Conservation (phyloP, 768 basidiomycete species). For the Hygrophorus pudorinus region DNA sequence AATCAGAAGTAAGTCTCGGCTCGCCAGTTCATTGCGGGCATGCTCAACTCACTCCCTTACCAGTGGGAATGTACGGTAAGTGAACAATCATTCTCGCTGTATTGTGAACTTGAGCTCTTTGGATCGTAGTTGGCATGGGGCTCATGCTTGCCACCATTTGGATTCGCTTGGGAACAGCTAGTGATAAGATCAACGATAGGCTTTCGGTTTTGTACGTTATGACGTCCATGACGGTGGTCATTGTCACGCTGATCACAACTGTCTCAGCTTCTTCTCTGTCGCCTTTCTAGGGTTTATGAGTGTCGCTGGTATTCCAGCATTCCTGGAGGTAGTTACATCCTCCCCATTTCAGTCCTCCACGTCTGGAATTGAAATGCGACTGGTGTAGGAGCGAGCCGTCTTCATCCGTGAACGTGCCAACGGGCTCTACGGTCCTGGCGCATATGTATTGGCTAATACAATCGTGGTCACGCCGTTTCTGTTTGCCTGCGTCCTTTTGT, state of each 20-base stretch:
- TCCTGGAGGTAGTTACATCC: constrained; percentile 20
- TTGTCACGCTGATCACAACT: neutral
- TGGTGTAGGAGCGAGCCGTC: constrained; percentile 44
- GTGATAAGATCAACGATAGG: constrained; percentile 35
- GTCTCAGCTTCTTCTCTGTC: constrained; percentile 40
- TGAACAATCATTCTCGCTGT: constrained; percentile 1
- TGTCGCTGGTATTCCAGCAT: constrained; percentile 47
- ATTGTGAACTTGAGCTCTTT: neutral
- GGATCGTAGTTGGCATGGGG: constrained; percentile 25
- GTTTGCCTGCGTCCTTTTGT: constrained; percentile 37
- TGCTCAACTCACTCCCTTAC: neutral
- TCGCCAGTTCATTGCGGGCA: neutral
- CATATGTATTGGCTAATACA: constrained; percentile 46
- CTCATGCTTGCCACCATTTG: constrained; percentile 41
- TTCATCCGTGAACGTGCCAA: constrained; percentile 49
- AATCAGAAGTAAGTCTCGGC: constrained; percentile 14
- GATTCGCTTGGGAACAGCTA: constrained; percentile 30
- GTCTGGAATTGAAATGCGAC: neutral
- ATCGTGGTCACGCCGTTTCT: constrained; percentile 45
- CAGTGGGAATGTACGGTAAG: constrained; percentile 45
- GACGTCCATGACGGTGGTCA: neutral
- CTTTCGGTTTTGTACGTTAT: constrained; percentile 27
- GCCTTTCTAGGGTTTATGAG: constrained; percentile 42
- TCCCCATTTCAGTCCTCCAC: neutral
- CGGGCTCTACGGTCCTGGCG: constrained; percentile 43